Evolutionary conservation across 352 stramenopile species (phyloP).

Genomic region (Globisporangium takayamanum): DNA sequence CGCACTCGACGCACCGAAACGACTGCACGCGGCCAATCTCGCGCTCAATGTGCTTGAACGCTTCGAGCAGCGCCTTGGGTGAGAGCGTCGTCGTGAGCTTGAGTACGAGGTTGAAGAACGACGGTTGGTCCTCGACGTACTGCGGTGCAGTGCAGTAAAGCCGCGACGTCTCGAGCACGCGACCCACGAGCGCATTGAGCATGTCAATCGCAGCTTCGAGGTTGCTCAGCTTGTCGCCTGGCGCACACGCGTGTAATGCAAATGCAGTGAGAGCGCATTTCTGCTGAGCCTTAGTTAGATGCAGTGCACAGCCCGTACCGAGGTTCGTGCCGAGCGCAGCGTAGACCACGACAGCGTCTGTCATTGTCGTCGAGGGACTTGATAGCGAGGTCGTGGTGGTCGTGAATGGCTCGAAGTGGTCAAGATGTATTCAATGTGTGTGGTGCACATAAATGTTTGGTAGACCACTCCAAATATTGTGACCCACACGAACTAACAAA

Average conservation of each 20-base stretch:
- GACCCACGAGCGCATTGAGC: constrained; percentile 38
- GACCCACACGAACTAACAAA: neutral
- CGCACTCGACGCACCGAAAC: constrained; percentile 25
- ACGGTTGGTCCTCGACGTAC: constrained; percentile 94
- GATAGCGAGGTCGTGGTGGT: neutral
- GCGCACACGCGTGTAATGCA: neutral
- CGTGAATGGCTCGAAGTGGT: neutral
- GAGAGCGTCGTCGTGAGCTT: constrained; percentile 78
- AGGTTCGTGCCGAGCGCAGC: constrained; percentile 74
- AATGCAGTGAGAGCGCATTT: neutral
- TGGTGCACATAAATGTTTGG: neutral
- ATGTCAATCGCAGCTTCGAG: constrained; percentile 55
- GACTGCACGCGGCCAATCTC: constrained; percentile 80
- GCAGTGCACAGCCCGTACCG: constrained; percentile 20
- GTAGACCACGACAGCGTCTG: constrained; percentile 26
- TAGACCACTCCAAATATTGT: neutral
- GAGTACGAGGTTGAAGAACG: constrained; percentile 93
- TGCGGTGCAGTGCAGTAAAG: constrained; percentile 91
- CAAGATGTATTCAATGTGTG: neutral
- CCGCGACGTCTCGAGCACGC: constrained; percentile 78
- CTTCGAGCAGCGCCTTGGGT: constrained; percentile 70
- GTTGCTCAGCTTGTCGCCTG: constrained; percentile 66
- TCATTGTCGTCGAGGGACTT: neutral
- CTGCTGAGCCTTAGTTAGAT: neutral
- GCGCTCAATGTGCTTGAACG: constrained; percentile 88